These are phyloP conservation scores for Bisporella sp. DNA, from an alignment of 2,329 filamentous ascomycete species.

Conservation along the genomic window DNA sequence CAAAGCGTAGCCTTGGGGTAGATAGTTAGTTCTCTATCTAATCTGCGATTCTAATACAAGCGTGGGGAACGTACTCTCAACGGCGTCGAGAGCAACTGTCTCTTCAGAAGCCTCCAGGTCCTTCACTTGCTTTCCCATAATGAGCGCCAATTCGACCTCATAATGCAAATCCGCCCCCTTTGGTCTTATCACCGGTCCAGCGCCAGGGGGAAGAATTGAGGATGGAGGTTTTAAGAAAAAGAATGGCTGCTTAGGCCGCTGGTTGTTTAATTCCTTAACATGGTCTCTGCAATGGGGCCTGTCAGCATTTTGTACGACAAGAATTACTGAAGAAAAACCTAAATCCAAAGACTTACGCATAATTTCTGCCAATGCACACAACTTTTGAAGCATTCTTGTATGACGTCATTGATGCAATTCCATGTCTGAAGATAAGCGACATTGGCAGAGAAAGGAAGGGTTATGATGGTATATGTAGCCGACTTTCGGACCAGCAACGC, in stretches of 20 bases:
- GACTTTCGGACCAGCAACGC: too few species aligned
- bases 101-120: constrained; percentile 69
- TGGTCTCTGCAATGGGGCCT: constrained; percentile 59
- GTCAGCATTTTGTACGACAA: constrained; percentile 3
- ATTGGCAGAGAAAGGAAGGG: constrained; percentile 4
- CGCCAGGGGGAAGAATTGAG: constrained; percentile 72
- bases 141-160: constrained; percentile 86
- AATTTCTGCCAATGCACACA: constrained; percentile 93
- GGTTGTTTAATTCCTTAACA: constrained; percentile 83
- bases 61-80: constrained; percentile 55
- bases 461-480: too few species aligned
- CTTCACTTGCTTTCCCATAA: constrained; percentile 75
- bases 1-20: constrained; percentile 66
- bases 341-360: constrained; percentile 58
- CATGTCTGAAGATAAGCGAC: constrained; percentile 24
- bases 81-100: constrained; percentile 70
- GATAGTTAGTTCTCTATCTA: neutral
- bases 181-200: constrained; percentile 75
- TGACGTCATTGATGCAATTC: constrained; percentile 32
- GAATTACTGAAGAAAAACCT: too few species aligned
- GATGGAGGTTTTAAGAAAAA: constrained; percentile 97
- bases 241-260: constrained; percentile 87
- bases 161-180: constrained; percentile 82
- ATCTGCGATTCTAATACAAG: neutral
- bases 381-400: constrained; percentile 44